phyloP scores from a whole-genome alignment of 345 rosid genomes.

The Odontarrhena argentea region DNA sequence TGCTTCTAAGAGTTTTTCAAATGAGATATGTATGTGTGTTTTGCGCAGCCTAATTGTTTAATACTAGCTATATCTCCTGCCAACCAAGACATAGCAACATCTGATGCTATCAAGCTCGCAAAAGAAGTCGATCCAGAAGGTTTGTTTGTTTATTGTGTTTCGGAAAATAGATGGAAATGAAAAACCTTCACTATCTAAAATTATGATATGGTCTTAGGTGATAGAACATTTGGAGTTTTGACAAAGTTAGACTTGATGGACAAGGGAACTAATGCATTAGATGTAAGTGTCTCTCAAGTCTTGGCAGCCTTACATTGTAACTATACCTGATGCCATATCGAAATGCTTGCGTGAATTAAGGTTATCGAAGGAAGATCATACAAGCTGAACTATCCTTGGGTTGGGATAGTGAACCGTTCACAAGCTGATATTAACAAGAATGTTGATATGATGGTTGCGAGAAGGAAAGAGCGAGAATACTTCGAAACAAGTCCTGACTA shows the following conservation, averaged over 20 bases:
- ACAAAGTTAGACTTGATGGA: conserved; percentile 97
- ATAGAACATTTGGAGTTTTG: conserved; percentile 89
- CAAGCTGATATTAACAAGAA: conserved; percentile 94
- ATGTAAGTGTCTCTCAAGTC: conserved; percentile 48
- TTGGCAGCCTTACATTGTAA: not conserved
- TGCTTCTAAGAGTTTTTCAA: not conserved
- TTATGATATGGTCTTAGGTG: conserved; percentile 48
- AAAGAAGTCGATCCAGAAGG: conserved; percentile 91
- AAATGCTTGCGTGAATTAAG: conserved; percentile 38
- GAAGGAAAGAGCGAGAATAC: conserved; percentile 81
- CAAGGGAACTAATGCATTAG: conserved; percentile 94
- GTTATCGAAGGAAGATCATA: conserved; percentile 93
- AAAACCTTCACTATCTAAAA: not conserved
- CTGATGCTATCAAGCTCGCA: conserved; percentile 87
- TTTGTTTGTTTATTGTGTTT: conserved; percentile 32
- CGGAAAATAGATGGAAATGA: not conserved
- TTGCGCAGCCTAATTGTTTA: conserved; percentile 73
- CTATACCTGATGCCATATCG: conserved; percentile 8
- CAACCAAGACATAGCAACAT: conserved; percentile 94
- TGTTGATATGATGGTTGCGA: conserved; percentile 82
- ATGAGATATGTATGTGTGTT: not conserved
- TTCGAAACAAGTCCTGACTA: conserved; percentile 92
- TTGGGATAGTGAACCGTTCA: conserved; percentile 93
- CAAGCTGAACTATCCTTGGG: conserved; percentile 83
- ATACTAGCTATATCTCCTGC: conserved; percentile 98